Conservation (phyloP, 192 early-diverging fungal genomes). For the Podila horticola region DNA sequence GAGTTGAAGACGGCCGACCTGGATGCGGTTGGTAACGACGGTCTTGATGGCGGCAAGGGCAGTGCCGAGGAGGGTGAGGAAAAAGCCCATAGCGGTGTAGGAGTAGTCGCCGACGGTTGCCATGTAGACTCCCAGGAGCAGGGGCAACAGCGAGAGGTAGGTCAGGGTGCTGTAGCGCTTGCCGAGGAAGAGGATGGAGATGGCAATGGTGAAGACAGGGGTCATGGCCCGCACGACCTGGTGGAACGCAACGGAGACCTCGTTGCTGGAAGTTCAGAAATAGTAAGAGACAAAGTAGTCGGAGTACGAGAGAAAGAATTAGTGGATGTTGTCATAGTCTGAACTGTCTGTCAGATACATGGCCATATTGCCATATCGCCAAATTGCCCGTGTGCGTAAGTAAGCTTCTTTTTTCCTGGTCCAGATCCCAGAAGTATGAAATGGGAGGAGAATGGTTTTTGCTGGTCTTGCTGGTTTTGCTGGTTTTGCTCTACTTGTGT, state of each 20-base stretch:
- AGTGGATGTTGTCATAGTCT: neutral
- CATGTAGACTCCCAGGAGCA: conserved; percentile 83
- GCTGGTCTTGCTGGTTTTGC: too few relatives aligned
- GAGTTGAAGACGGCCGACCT: conserved; percentile 81
- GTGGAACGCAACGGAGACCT: conserved; percentile 67
- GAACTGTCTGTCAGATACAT: too few relatives aligned
- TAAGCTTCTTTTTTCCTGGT: neutral
- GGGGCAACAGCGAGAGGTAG: conserved; percentile 68
- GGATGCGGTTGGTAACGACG: conserved; percentile 83
- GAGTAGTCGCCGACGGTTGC: conserved; percentile 87
- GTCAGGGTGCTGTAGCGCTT: conserved; percentile 64
- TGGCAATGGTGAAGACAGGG: conserved; percentile 80
- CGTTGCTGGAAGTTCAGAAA: conserved; percentile 18
- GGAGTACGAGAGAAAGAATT: neutral
- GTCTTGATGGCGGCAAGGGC: conserved; percentile 85
- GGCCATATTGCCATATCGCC: too few relatives aligned
- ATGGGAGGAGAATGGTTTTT: too few relatives aligned
- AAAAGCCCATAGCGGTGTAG: conserved; percentile 74
- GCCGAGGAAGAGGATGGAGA: conserved; percentile 69
- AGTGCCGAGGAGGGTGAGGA: conserved; percentile 84
- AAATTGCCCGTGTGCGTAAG: too few relatives aligned
- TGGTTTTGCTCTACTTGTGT: too few relatives aligned
- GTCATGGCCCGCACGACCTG: conserved; percentile 88
- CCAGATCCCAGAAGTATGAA: too few relatives aligned
- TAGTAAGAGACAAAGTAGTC: neutral